A percentile compares a stretch with the other conserved stretches of the same genome.
Conservation (phyloP, 768 basidiomycete genomes). For the Hygrocybe coccinea region DNA sequence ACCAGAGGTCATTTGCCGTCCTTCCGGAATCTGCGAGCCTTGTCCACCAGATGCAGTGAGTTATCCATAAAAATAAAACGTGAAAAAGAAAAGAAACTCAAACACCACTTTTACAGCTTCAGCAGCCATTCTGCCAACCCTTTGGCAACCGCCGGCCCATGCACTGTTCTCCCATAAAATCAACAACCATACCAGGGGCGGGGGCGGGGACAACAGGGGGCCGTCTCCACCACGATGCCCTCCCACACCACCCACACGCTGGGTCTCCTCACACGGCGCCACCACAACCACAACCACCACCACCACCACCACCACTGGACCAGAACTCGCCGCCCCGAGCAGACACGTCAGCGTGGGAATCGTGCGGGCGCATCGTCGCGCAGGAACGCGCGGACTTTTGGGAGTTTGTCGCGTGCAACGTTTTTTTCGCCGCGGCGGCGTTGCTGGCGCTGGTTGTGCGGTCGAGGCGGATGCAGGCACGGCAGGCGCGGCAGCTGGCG, state of each 20-base stretch:
- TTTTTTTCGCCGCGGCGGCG: conserved; percentile 63
- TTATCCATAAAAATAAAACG: conserved; percentile 14
- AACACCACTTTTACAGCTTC: conserved; percentile 43
- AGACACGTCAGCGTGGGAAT: conserved; percentile 83
- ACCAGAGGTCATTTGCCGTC: conserved; percentile 40
- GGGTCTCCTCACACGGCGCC: conserved; percentile 12
- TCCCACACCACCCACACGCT: conserved; percentile 14
- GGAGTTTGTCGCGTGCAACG: conserved; percentile 85
- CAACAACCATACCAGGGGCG: background rate
- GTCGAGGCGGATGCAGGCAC: conserved; percentile 59
- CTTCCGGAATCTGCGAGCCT: conserved; percentile 55
- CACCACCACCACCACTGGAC: too few species aligned
- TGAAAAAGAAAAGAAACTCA: too few species aligned
- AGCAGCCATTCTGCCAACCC: conserved; percentile 91
- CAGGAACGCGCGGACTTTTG: conserved; percentile 83
- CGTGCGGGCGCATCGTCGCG: conserved; percentile 80
- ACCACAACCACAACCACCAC: conserved; percentile 20
- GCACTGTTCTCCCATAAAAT: conserved; percentile 56
- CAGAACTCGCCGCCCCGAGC: too few species aligned
- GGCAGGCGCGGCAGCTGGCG: conserved; percentile 78
- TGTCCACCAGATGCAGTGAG: conserved; percentile 61
- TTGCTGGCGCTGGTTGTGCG: conserved; percentile 63
- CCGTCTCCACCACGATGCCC: conserved; percentile 24
- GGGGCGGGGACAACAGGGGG: conserved; percentile 3
- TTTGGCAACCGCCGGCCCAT: conserved; percentile 88